Base-by-base conservation (phyloP, 768 basidiomycete genomes). In the Lepiota brunneoincarnata region DNA sequence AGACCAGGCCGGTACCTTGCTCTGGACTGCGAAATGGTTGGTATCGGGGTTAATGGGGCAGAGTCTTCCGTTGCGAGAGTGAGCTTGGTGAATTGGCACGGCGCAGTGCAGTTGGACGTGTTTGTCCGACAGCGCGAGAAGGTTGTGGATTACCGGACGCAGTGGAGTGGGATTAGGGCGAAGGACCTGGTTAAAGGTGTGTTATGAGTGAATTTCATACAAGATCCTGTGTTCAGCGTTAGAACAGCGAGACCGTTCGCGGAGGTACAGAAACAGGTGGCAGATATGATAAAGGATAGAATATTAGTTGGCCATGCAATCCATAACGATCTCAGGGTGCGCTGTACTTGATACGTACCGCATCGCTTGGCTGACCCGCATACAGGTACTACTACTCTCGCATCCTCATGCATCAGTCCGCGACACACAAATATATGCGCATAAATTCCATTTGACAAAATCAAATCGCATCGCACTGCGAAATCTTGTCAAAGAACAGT, bases 21-120 rank as follows among this genome's bases (percentile, higher is more conserved):
- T 0, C 73, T 99, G 24, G 96, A 99, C 69, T 98, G 96, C 62
- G 96, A 98, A 70, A 97, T 98, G 93, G 95, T 98, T 10, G 94
- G 94, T 4, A 81, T 96, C n/a, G 93, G 93, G 0, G 77, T 83
- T n/a, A 78, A 86, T 21, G 92, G 91, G 18, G 69, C 69, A 2
- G 92, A 96, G 65, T 93, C 90, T 0, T 86, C 88, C 0, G 78
- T 97, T 12, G 95, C 93, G 1, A 85, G 95, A 28, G 90, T 96
- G 58, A 91, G 89, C 47, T 65, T 97, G 37, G 93, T 98, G 53
- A 96, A 98, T 68, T 96, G 84, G 65, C 75, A 91, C 56, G 96
- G 96, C 0, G 83, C 78, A 1, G 75, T 90, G 23, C 73, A 87
- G 38, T 66, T 97, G 58, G 95, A 98, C 62, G 87, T 80, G 46